Percentiles rank a stretch among this genome's conserved stretches.
These are phyloP conservation scores for Escovopsis weberi DNA, from an alignment of 2,329 filamentous ascomycete genomes.

Conservation along the genomic window DNA sequence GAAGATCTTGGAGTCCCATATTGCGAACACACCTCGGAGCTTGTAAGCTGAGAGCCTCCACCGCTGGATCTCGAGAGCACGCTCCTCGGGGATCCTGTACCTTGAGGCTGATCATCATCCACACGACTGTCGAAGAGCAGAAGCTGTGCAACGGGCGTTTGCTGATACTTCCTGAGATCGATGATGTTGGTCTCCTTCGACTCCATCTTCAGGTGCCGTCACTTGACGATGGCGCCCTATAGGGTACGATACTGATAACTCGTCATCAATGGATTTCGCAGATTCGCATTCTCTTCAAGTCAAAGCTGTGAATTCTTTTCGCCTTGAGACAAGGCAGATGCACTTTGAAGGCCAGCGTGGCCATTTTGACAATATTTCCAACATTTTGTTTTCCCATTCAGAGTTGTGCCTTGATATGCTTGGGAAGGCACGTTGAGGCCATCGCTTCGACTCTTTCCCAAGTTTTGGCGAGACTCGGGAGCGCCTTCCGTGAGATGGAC, in stretches of 20 bases:
- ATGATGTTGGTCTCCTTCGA: not conserved
- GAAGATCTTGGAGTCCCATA: conserved; percentile 18
- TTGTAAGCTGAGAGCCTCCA: not conserved
- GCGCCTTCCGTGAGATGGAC: conserved; percentile 1
- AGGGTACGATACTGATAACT: no score
- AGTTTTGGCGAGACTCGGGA: not conserved
- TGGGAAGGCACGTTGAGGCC: no score
- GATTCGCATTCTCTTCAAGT: not conserved
- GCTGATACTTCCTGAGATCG: not conserved
- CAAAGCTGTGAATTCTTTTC: not conserved
- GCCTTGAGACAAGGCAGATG: not conserved
- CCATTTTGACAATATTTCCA: not conserved
- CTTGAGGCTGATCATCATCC: conserved; percentile 10
- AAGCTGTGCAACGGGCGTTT: conserved; percentile 13
- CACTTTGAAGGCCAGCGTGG: not conserved
- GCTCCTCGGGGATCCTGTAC: conserved; percentile 9
- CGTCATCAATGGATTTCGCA: no score
- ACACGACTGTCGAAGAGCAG: conserved; percentile 12
- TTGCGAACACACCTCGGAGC: conserved; percentile 13
- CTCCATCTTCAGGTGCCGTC: not conserved
- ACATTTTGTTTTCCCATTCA: not conserved
- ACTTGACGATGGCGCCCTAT: no score
- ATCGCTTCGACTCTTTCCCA: no score
- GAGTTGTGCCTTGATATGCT: no score
- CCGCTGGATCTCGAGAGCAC: no score